These are phyloP conservation scores for Colletotrichum agaves DNA, from an alignment of 2,329 filamentous ascomycete genomes.

Conservation along the genomic window DNA sequence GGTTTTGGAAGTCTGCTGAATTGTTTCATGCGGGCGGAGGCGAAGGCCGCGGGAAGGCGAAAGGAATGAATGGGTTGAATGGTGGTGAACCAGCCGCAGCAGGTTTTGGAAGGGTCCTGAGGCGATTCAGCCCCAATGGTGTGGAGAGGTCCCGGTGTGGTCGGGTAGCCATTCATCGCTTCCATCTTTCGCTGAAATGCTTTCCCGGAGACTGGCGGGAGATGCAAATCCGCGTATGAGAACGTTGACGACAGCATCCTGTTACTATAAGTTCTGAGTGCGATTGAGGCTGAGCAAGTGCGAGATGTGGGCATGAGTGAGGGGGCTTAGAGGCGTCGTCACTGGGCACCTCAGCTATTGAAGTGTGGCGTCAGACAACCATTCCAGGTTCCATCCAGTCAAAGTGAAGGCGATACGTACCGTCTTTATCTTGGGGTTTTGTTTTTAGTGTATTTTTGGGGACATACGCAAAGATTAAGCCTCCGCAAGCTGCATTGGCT, in stretches of 20 bases:
- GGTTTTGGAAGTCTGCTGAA: neutral
- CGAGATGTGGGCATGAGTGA: conserved; percentile 1
- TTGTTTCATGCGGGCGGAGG: neutral
- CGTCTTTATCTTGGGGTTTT: neutral
- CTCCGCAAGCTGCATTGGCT: conserved; percentile 11
- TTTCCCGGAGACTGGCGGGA: neutral
- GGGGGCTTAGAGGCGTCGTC: conserved; percentile 30
- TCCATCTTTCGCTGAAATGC: neutral
- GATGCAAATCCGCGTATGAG: conserved; percentile 4
- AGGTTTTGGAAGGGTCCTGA: conserved; percentile 22
- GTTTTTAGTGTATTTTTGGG: conserved; percentile 27
- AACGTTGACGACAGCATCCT: neutral
- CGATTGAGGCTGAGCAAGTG: conserved; percentile 32
- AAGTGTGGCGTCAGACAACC: conserved; percentile 29
- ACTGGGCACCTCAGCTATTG: no score
- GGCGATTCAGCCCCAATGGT: conserved; percentile 35
- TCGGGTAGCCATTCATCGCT: conserved; percentile 2
- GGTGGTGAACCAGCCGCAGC: conserved; percentile 17
- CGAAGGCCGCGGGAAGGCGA: neutral
- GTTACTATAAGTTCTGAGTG: conserved; percentile 2
- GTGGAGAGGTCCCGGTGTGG: conserved; percentile 6
- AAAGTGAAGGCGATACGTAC: neutral
- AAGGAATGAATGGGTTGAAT: neutral
- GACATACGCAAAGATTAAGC: conserved; percentile 20
- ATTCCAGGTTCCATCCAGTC: no score